These are phyloP conservation scores for Penicillium arizonense DNA, from an alignment of 495 filamentous ascomycete species.

Conservation along the genomic window DNA sequence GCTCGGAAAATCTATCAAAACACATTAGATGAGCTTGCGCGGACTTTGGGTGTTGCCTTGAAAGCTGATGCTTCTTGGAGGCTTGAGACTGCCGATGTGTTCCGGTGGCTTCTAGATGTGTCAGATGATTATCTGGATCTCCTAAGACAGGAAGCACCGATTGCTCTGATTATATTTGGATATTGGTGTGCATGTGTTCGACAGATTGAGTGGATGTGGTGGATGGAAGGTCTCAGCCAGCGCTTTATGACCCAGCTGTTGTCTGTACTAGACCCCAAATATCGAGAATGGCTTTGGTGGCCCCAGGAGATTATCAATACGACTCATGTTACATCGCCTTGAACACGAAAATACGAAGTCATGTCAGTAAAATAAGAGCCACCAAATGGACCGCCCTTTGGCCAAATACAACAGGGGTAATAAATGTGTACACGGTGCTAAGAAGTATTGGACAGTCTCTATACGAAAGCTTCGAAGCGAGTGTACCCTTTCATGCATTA, in stretches of 20 bases:
- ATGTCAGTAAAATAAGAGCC: background rate
- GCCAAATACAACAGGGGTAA: too few species aligned
- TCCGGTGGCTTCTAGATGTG: conserved; percentile 21
- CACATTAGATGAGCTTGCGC: conserved; percentile 8
- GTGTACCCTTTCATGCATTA: too few species aligned
- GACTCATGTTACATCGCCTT: background rate
- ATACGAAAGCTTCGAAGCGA: too few species aligned
- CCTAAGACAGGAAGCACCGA: conserved; percentile 12
- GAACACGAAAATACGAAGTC: background rate
- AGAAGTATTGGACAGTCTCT: too few species aligned
- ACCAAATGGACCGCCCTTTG: too few species aligned
- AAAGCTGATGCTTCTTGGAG: conserved; percentile 2
- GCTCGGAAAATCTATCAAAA: conserved; percentile 5
- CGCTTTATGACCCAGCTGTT: conserved; percentile 24
- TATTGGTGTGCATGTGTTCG: conserved; percentile 31
- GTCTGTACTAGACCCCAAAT: conserved; percentile 12
- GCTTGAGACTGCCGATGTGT: conserved; percentile 20
- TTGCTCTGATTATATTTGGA: conserved; percentile 27
- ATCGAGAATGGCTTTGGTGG: conserved; percentile 19
- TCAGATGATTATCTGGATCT: conserved; percentile 25
- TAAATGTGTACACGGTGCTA: too few species aligned
- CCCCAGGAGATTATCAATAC: conserved; percentile 6
- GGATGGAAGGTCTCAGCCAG: conserved; percentile 26
- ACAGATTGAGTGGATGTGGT: conserved; percentile 33
- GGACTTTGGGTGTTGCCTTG: conserved; percentile 9